Evolutionary conservation across 2,329 filamentous ascomycete species (phyloP), one percentile per base, ranked within the genome.

Genomic region (Graphiopsis chlorocephala): DNA sequence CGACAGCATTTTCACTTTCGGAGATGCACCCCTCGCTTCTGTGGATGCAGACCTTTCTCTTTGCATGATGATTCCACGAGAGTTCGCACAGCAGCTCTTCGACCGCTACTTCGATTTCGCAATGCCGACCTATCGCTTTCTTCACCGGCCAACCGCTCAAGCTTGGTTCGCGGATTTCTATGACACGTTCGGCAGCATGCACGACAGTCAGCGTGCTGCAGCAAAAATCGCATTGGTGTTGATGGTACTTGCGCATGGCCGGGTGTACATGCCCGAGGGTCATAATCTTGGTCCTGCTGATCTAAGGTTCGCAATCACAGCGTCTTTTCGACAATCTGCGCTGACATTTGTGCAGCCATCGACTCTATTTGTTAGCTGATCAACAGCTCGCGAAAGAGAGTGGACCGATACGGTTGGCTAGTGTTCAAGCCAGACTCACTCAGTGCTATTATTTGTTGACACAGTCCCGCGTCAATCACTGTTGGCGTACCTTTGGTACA

Each of bases 1-100:
- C 28, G 78, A 77, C 1, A 79, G 80, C 2, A 82, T 84, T 26
- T 83, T 84, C 68, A 80, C 81, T 0, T 45, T 45, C n/a, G 38
- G 38, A 45, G 38, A 45, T 23, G 38, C 38, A 20, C 38, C 38
- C 12, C 38, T 45, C 38, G 38, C 38, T 11, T 45, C 38, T 45
- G n/a, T 45, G 12, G 38, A 45, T 20, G 3, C 38, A 5, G 53
- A 57, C 65, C 73, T 77, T 0, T 77, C 78, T 0, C 79, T 80
- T 61, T 82, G 80, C 64, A 73, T 80, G 12, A 70, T 84, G 50
- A 79, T 77, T 7, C 72, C 76, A 2, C 67, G 68, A 35, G 68
- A 71, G 12, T 73, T 74, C 15, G 71, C 73, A 11, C 65, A 69
- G 10, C 66, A 65, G 10, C 70, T 81, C 10, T 42, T 81, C 3